Evolutionary conservation across 495 filamentous ascomycete genomes (phyloP).

Genomic region (Acidomyces sp.): DNA sequence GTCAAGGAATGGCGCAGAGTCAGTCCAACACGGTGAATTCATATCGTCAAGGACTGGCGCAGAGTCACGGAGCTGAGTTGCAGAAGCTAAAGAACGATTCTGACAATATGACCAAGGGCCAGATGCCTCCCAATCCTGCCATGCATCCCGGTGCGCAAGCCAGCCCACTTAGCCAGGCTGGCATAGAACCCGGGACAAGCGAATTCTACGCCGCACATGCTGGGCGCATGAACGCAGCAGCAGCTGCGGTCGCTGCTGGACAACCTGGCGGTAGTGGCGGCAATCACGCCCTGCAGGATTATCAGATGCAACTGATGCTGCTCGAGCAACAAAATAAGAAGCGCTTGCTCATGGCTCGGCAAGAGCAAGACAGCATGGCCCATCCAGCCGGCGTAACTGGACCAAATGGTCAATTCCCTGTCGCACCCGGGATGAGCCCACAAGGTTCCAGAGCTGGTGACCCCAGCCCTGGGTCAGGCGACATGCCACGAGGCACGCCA

Average conservation of each 20-base stretch:
- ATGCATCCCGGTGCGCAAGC: constrained; percentile 46
- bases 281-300: constrained; percentile 93
- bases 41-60: no score
- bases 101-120: constrained; percentile 34
- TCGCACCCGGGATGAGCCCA: constrained; percentile 61
- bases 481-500: constrained; percentile 76
- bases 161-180: constrained; percentile 60
- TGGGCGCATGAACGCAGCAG: neutral
- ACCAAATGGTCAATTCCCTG: constrained; percentile 42
- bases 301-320: constrained; percentile 98
- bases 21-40: no score
- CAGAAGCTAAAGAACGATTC: no score
- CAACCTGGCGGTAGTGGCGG: constrained; percentile 43
- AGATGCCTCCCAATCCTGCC: constrained; percentile 51
- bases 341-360: constrained; percentile 86
- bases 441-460: constrained; percentile 54
- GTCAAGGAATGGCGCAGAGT: no score
- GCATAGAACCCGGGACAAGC: constrained; percentile 30
- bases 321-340: constrained; percentile 99
- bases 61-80: no score
- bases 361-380: constrained; percentile 73
- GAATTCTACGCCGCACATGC: constrained; percentile 50
- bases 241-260: constrained; percentile 24
- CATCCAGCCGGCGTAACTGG: constrained; percentile 43
- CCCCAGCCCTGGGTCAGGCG: constrained; percentile 76